Percentiles rank a stretch among this genome's conserved stretches.
These are phyloP conservation scores for Rhytidiadelphus loreus DNA, from an alignment of 225 moss, liverwort and hornwort species.

Conservation along the genomic window DNA sequence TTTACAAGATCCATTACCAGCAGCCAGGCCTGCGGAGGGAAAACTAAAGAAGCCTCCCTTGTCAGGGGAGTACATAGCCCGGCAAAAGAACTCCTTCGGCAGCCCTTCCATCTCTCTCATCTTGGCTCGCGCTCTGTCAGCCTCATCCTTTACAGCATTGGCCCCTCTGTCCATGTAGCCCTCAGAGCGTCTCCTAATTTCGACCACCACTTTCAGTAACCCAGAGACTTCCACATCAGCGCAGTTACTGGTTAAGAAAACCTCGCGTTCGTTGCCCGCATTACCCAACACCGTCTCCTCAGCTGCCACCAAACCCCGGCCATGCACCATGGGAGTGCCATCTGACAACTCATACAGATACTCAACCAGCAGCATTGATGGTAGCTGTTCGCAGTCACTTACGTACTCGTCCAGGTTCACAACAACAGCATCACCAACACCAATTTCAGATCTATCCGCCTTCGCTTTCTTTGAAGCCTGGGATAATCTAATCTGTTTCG, in stretches of 20 bases:
- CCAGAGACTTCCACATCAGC: conserved; percentile 65
- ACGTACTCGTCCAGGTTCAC: conserved; percentile 40
- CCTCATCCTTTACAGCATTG: conserved; percentile 56
- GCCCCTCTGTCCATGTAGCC: conserved; percentile 48
- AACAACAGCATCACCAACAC: conserved; percentile 54
- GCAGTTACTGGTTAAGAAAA: conserved; percentile 67
- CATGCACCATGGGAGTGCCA: conserved; percentile 74
- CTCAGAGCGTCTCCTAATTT: conserved; percentile 57
- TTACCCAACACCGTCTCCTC: conserved; percentile 73
- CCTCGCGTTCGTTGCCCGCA: conserved; percentile 66
- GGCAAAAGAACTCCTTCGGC: conserved; percentile 55
- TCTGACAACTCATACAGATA: conserved; percentile 59
- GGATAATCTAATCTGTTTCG: conserved; percentile 17
- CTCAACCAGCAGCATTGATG: conserved; percentile 60
- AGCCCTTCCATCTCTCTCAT: conserved; percentile 53
- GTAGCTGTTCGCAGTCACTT: conserved; percentile 18
- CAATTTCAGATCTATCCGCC: conserved; percentile 24
- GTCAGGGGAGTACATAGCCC: conserved; percentile 64
- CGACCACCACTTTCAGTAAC: conserved; percentile 23
- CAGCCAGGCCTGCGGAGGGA: conserved; percentile 31
- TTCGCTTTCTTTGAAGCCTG: conserved; percentile 18
- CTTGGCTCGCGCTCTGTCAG: conserved; percentile 45
- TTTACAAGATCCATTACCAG: conserved; percentile 56
- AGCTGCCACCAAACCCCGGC: conserved; percentile 56
- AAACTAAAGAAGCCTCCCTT: conserved; percentile 73